Evolutionary conservation across 495 filamentous ascomycete genomes (phyloP), one percentile per base, ranked within the genome.

Genomic region (Penicillium ochrochloron): DNA sequence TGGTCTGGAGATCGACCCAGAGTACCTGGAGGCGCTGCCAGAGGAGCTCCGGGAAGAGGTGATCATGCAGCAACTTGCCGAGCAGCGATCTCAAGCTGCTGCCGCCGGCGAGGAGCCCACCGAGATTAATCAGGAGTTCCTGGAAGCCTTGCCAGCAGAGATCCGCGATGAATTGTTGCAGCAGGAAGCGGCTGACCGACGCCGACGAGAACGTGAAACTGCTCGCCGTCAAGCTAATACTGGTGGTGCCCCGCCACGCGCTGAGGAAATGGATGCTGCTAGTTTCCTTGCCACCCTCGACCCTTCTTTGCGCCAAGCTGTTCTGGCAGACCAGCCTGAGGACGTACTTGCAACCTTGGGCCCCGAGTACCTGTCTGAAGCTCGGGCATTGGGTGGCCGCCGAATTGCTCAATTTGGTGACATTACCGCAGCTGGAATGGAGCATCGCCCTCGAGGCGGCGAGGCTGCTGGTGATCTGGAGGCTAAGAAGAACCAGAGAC

Each of bases 41-140:
- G 95, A 99, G 62, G 95, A 98, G 44, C 86, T 97, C 55, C 86
- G 95, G 31, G 94, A 98, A 75, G 95, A 99, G 72, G 95, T 97
- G 31, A 89, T 99, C 42, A 92, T 93, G 76, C 86, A 91, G 51
- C 92, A 96, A 59, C 81, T 96, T 64, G 89, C 89, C 50, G 87
- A 94, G 57, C 87, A 94, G 57, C 89, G 95, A 67, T 89, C 90
- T 8, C 85, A 93, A 75, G 91, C 91, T 63, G 86, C 87, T 17
- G 89, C 91, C 61, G 85, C 90, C 46, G 94, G 92, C 35, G 90
- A 96, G 72, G 88, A 92, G 70, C 90, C 93, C 3, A 90, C 84
- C 17, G 93, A 96, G 70, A 94, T 97, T 64, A 93, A 91, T 75
- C 90, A 89, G 66, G 95, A 99, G 68, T 99, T 99, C 76, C 82